A percentile compares a stretch with the other conserved stretches of the same genome.
Evolutionary conservation across 352 stramenopile species (phyloP).

Genomic region (Pythium insidiosum): DNA sequence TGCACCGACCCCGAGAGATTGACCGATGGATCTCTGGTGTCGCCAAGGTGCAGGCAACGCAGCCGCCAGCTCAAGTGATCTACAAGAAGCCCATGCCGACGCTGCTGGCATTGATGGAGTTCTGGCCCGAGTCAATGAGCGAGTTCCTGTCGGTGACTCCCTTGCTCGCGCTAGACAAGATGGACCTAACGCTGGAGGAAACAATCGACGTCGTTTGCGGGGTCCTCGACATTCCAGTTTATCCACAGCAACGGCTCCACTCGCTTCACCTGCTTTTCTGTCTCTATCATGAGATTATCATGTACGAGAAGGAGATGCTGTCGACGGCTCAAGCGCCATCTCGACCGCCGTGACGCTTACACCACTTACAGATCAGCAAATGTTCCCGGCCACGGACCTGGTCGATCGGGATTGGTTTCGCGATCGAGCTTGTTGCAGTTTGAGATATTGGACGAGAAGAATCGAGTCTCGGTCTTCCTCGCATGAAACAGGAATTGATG

Average conservation of each 20-base stretch:
- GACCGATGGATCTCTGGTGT: conserved; percentile 91
- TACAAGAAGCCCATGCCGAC: conserved; percentile 89
- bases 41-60: conserved; percentile 78
- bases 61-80: conserved; percentile 55
- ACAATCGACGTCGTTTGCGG: conserved; percentile 81
- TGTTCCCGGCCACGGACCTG: conserved; percentile 60
- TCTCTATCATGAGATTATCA: conserved; percentile 75
- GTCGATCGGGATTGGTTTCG: conserved; percentile 51
- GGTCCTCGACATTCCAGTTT: conserved; percentile 90
- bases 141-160: conserved; percentile 29
- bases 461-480: conserved; percentile 60
- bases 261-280: conserved; percentile 90
- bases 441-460: conserved; percentile 61
- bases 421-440: conserved; percentile 77
- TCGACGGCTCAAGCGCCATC: neutral
- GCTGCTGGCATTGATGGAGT: conserved; percentile 82
- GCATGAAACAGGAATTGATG: no score
- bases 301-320: conserved; percentile 39
- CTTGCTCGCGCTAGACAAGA: conserved; percentile 18
- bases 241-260: conserved; percentile 69
- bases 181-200: conserved; percentile 85
- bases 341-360: neutral
- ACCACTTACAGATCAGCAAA: conserved; percentile 52
- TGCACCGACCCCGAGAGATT: conserved; percentile 81
- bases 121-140: conserved; percentile 88